Conservation (phyloP, 2,329 filamentous ascomycete genomes). For the Alternaria gaisen region DNA sequence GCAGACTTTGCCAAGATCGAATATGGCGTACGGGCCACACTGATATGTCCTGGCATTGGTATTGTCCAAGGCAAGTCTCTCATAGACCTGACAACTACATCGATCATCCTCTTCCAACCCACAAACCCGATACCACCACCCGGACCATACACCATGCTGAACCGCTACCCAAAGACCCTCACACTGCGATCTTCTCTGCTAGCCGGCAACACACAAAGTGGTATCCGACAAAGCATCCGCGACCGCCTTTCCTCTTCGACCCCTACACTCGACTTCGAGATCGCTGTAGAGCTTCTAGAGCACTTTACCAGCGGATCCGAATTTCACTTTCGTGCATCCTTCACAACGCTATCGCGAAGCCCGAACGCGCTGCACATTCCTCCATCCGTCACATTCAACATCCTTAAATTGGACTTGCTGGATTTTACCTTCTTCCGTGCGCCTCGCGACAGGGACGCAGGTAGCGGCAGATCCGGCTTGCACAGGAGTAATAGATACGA, state of each 20-base stretch:
- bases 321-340: slow-evolving; percentile 30
- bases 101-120: slow-evolving; percentile 31
- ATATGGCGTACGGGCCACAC: slow-evolving; percentile 30
- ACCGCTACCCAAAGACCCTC: slow-evolving; percentile 21
- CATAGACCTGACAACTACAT: slow-evolving; percentile 17
- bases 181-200: slow-evolving; percentile 28
- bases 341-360: slow-evolving; percentile 18
- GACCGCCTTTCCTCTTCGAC: slow-evolving; percentile 34
- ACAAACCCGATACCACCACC: slow-evolving; percentile 6
- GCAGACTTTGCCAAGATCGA: slow-evolving; percentile 28
- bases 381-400: slow-evolving; percentile 18
- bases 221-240: slow-evolving; percentile 32
- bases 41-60: slow-evolving; percentile 27
- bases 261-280: slow-evolving; percentile 31
- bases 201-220: slow-evolving; percentile 18
- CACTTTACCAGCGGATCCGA: slow-evolving; percentile 24
- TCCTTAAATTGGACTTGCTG: slow-evolving; percentile 30
- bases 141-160: slow-evolving; percentile 3
- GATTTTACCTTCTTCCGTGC: slow-evolving; percentile 35
- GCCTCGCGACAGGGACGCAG: slow-evolving; percentile 24
- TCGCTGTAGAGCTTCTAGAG: slow-evolving; percentile 27
- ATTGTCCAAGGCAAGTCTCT: slow-evolving; percentile 13
- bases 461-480: slow-evolving; percentile 4
- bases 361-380: slow-evolving; percentile 29
- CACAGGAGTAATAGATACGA: slow-evolving; percentile 8